Conservation (phyloP, 2,329 filamentous ascomycete species). For the Claviceps capensis region DNA sequence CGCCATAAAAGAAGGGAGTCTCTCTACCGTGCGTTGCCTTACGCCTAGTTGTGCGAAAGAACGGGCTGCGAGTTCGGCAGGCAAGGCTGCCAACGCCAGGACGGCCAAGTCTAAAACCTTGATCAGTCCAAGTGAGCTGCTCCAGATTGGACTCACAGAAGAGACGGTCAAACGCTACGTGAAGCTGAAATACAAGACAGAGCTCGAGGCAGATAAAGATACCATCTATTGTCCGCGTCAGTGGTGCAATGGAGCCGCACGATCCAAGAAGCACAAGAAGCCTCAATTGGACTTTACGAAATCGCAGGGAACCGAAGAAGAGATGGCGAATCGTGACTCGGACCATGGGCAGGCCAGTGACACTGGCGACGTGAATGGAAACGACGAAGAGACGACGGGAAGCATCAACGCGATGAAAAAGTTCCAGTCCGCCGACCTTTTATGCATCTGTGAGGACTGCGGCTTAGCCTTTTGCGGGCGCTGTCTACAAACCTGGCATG, state of each 20-base stretch:
- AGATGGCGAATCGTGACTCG: conserved; percentile 12
- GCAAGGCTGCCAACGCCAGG: background rate
- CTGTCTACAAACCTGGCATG: conserved; percentile 74
- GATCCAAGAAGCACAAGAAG: conserved; percentile 59
- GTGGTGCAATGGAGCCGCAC: conserved; percentile 85
- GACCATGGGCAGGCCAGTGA: conserved; percentile 8
- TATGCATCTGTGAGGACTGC: conserved; percentile 82
- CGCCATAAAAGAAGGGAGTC: conserved; percentile 73
- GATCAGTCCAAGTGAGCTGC: conserved; percentile 70
- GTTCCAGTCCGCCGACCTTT: conserved; percentile 44
- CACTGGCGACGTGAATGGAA: background rate
- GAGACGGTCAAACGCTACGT: conserved; percentile 76
- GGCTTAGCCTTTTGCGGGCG: conserved; percentile 72
- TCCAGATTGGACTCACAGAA: conserved; percentile 59
- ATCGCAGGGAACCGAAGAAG: conserved; percentile 22
- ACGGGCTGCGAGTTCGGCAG: conserved; percentile 19
- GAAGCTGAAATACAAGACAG: conserved; percentile 79
- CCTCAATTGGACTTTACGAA: conserved; percentile 48
- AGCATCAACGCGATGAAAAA: conserved; percentile 5
- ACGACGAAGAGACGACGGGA: background rate
- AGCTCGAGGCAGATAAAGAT: conserved; percentile 79
- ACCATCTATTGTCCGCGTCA: conserved; percentile 85
- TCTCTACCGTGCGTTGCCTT: conserved; percentile 67
- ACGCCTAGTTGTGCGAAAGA: conserved; percentile 65
- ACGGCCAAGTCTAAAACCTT: conserved; percentile 50